Evolutionary conservation across 1,139 yeast species (phyloP).

Genomic region (Candida tunisiensis): DNA sequence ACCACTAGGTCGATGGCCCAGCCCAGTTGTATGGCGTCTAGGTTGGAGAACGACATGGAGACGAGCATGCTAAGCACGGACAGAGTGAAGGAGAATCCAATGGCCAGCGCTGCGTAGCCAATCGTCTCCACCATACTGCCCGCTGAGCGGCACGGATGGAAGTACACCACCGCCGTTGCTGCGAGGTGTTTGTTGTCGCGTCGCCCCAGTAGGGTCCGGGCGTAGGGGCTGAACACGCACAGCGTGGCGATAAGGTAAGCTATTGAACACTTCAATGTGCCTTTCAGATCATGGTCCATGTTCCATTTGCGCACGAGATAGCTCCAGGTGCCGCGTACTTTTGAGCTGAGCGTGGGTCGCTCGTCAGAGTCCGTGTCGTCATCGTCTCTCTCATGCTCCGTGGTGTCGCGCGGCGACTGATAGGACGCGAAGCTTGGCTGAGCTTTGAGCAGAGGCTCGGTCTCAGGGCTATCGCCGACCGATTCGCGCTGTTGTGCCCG

Average conservation of each 20-base stretch:
- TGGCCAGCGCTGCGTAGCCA: slow-evolving; percentile 38
- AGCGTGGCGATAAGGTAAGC: slow-evolving; percentile 61
- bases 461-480: too few relatives aligned
- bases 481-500: too few relatives aligned
- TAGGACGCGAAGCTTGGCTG: too few relatives aligned
- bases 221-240: slow-evolving; percentile 50
- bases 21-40: slow-evolving; percentile 35
- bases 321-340: too few relatives aligned
- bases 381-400: too few relatives aligned
- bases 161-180: slow-evolving; percentile 72
- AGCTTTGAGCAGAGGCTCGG: too few relatives aligned
- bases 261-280: slow-evolving; percentile 50
- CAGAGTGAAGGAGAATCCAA: slow-evolving; percentile 38
- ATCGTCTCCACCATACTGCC: slow-evolving; percentile 73
- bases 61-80: slow-evolving; percentile 38
- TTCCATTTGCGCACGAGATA: too few relatives aligned
- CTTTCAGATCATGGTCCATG: too few relatives aligned
- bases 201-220: slow-evolving; percentile 40
- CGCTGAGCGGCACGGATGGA: slow-evolving; percentile 64
- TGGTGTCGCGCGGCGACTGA: too few relatives aligned
- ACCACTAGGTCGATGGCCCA: slow-evolving; percentile 37
- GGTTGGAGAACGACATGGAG: slow-evolving; percentile 29
- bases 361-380: too few relatives aligned
- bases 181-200: slow-evolving; percentile 69
- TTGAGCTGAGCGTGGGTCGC: too few relatives aligned